These are phyloP conservation scores for Cochlearia excelsa DNA, from an alignment of 345 rosid genomes.

Conservation along the genomic window DNA sequence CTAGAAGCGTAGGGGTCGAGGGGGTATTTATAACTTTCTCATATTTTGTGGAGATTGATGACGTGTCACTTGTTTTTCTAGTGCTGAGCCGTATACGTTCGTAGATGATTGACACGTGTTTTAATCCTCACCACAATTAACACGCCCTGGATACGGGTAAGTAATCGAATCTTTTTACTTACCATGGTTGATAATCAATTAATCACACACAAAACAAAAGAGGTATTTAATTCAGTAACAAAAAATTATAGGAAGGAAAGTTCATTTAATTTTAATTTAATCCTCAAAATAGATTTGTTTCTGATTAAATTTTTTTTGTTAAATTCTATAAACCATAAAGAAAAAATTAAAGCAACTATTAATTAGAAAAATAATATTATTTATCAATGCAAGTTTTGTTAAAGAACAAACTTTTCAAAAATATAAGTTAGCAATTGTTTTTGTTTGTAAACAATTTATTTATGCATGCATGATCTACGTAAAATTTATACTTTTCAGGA, in stretches of 20 bases:
- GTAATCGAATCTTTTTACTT: slow-evolving; percentile 21
- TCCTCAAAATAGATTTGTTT: no score
- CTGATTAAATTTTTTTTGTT: no score
- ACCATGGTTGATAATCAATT: slow-evolving; percentile 3
- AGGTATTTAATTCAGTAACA: not conserved
- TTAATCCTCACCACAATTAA: not conserved
- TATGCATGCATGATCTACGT: no score
- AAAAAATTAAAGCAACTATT: no score
- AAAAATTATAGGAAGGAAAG: not conserved
- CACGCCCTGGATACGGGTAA: slow-evolving; percentile 24
- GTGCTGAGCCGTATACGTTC: not conserved
- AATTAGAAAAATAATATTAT: no score
- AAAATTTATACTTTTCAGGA: no score
- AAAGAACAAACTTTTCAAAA: no score
- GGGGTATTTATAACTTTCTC: slow-evolving; percentile 27
- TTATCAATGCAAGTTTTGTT: no score
- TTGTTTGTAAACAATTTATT: no score
- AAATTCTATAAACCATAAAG: no score
- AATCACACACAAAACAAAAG: not conserved
- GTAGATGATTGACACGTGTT: slow-evolving; percentile 23
- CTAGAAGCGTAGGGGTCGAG: not conserved
- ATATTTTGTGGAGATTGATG: slow-evolving; percentile 11
- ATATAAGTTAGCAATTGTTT: no score
- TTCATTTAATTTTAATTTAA: not conserved
- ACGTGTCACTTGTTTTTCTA: slow-evolving; percentile 12